Conservation (phyloP, 768 basidiomycete genomes). For the Leccinum olivaceopallidum region DNA sequence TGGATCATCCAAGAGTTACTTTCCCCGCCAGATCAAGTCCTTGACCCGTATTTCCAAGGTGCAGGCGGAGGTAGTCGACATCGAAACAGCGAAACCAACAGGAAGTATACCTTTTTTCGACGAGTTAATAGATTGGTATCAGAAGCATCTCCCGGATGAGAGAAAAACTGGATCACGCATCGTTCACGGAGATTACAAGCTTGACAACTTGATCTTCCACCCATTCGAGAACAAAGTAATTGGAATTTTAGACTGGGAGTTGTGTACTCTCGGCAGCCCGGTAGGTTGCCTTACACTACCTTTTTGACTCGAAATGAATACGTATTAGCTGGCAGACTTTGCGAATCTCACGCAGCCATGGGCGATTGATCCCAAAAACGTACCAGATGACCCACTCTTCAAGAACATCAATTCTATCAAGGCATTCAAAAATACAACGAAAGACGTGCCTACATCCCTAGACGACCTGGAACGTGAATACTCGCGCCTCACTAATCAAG, state of each 20-base stretch:
- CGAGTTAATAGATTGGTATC: constrained; percentile 78
- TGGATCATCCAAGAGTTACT: constrained; percentile 78
- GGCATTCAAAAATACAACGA: constrained; percentile 63
- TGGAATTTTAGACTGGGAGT: constrained; percentile 96
- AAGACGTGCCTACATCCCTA: constrained; percentile 59
- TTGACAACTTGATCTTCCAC: constrained; percentile 97
- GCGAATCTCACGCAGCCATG: constrained; percentile 90
- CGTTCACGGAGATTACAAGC: constrained; percentile 96
- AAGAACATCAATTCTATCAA: constrained; percentile 35
- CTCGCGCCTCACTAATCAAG: constrained; percentile 60
- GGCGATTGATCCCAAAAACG: constrained; percentile 50
- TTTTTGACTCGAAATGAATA: background rate
- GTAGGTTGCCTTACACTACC: constrained; percentile 44
- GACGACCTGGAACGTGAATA: constrained; percentile 83
- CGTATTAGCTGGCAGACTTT: constrained; percentile 74
- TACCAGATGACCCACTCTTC: constrained; percentile 31
- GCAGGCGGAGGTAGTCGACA: constrained; percentile 68
- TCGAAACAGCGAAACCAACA: constrained; percentile 56
- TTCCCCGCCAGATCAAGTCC: constrained; percentile 91
- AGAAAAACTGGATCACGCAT: constrained; percentile 73
- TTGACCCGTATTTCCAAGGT: constrained; percentile 78
- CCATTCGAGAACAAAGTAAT: constrained; percentile 89
- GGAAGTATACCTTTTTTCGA: constrained; percentile 78
- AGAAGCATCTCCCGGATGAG: constrained; percentile 74
- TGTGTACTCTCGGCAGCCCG: constrained; percentile 92